These are phyloP conservation scores for Phytophthora megakarya DNA, from an alignment of 352 stramenopile species.

Conservation along the genomic window DNA sequence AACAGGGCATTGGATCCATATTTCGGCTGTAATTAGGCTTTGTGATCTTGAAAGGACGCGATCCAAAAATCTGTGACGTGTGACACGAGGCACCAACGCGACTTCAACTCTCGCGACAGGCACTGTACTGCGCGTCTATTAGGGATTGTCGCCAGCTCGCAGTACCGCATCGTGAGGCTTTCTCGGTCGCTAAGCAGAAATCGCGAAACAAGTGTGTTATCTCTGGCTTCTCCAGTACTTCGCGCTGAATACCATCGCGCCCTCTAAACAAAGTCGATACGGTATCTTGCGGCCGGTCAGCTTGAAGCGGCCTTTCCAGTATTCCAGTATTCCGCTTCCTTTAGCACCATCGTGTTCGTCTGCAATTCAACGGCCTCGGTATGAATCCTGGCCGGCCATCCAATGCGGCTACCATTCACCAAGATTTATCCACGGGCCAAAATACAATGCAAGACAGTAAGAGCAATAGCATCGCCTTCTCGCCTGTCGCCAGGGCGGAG, in stretches of 20 bases:
- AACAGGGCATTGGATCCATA: neutral
- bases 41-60: conserved; percentile 25
- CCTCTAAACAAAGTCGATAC: conserved; percentile 21
- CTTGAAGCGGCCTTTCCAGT: conserved; percentile 25
- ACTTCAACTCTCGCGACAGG: conserved; percentile 12
- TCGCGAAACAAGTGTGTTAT: neutral
- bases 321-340: conserved; percentile 17
- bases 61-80: conserved; percentile 37
- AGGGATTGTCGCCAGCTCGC: conserved; percentile 4
- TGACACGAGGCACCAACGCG: neutral
- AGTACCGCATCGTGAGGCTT: conserved; percentile 8
- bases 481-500: conserved; percentile 13
- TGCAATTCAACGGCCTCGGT: conserved; percentile 5
- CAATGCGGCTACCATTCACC: conserved; percentile 26
- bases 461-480: neutral
- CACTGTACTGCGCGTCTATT: conserved; percentile 12
- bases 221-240: neutral
- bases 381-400: conserved; percentile 21
- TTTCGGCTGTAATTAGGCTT: neutral
- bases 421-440: conserved; percentile 1
- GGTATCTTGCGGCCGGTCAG: conserved; percentile 30
- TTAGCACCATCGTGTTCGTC: conserved; percentile 6
- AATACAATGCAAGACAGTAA: conserved; percentile 7
- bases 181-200: conserved; percentile 15
- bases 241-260: neutral